phyloP scores from a whole-genome alignment of 2,329 filamentous ascomycete species.

The Penicillium capsulatum region DNA sequence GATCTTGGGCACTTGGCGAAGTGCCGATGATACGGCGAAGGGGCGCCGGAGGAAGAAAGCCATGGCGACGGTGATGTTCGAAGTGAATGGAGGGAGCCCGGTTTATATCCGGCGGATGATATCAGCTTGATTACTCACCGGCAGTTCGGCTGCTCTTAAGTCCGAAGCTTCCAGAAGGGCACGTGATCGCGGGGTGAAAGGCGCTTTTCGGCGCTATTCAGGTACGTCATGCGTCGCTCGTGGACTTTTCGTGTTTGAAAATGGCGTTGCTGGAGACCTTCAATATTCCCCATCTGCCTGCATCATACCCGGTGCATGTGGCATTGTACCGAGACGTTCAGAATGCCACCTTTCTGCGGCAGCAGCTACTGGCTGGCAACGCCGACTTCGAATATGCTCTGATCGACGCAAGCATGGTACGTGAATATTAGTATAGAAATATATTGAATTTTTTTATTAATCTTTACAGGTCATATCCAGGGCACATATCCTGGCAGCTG shows the following conservation, averaged over 20 bases:
- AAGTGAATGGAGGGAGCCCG: constrained; percentile 8
- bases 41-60: constrained; percentile 62
- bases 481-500: constrained; percentile 67
- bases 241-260: constrained; percentile 3
- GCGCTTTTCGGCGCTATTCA: constrained; percentile 4
- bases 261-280: constrained; percentile 57
- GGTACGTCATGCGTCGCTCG: constrained; percentile 12
- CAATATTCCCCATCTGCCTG: constrained; percentile 69
- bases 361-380: constrained; percentile 82
- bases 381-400: constrained; percentile 87
- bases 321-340: constrained; percentile 70
- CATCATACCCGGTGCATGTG: constrained; percentile 63
- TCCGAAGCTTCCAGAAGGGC: constrained; percentile 22
- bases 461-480: constrained; percentile 62
- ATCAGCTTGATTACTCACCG: constrained; percentile 27
- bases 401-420: constrained; percentile 75
- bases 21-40: constrained; percentile 57
- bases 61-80: constrained; percentile 46
- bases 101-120: constrained; percentile 25
- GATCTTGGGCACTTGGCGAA: constrained; percentile 55
- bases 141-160: constrained; percentile 18
- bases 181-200: constrained; percentile 10
- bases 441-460: constrained; percentile 8
- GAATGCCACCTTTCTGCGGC: constrained; percentile 73
- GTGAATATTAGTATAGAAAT: constrained; percentile 18